Percentiles rank a stretch among this genome's conserved stretches.
Conservation (phyloP, 164 flowering plant species). For the Houttuynia cordata region DNA sequence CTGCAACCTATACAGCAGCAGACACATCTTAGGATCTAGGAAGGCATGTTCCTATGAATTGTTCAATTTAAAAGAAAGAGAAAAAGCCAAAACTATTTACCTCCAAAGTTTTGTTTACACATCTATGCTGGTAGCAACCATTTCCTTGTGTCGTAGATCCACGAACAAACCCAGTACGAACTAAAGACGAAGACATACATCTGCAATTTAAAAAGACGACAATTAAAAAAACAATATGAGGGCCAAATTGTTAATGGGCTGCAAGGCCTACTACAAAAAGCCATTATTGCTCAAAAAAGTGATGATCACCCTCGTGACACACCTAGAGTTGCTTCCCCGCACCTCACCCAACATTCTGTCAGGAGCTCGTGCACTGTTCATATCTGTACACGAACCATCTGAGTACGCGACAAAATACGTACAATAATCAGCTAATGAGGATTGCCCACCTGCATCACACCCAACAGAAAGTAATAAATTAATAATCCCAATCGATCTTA, state of each 20-base stretch:
- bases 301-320: slow-evolving; percentile 3
- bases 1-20: slow-evolving; percentile 55
- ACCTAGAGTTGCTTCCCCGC: slow-evolving; percentile 92
- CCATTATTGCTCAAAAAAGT: too few species aligned
- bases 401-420: slow-evolving; percentile 96
- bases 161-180: slow-evolving; percentile 90
- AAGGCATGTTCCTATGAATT: too few species aligned
- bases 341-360: slow-evolving; percentile 99
- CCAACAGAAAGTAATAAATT: neutral
- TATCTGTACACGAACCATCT: slow-evolving; percentile 98
- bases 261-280: neutral
- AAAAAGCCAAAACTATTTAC: slow-evolving; percentile 19
- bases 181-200: slow-evolving; percentile 96
- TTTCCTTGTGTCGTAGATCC: slow-evolving; percentile 93
- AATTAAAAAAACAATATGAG: neutral
- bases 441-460: slow-evolving; percentile 44
- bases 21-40: too few species aligned
- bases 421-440: slow-evolving; percentile 98
- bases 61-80: neutral
- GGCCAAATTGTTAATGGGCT: neutral
- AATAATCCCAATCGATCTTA: too few species aligned
- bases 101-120: slow-evolving; percentile 74
- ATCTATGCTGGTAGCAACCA: slow-evolving; percentile 97
- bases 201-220: slow-evolving; percentile 19
- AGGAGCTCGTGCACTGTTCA: slow-evolving; percentile 87